phyloP scores from a whole-genome alignment of 805 yeast species.

The Starmerella scarabaei region DNA sequence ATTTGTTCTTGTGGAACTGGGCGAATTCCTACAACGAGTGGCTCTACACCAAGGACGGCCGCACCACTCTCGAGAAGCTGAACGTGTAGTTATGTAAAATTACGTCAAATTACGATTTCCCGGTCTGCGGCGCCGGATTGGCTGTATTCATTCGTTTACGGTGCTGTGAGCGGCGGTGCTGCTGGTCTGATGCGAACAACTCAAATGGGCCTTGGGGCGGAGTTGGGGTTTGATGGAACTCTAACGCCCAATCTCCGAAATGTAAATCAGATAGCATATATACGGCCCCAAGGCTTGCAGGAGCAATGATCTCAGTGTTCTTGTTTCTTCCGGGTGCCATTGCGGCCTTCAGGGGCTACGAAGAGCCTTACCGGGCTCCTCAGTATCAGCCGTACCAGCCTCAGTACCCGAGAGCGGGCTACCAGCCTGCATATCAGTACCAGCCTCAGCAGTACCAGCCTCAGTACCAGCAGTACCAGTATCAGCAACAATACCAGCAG shows the following conservation, averaged over 20 bases:
- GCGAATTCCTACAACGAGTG: constrained; percentile 82
- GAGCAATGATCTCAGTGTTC: no score
- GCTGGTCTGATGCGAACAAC: no score
- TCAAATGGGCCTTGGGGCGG: no score
- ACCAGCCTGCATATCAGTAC: background rate
- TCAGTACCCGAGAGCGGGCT: constrained; percentile 2
- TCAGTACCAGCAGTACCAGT: constrained; percentile 3
- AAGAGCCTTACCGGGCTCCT: no score
- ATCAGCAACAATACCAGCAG: constrained; percentile 2
- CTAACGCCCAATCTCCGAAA: no score
- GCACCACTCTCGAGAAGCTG: constrained; percentile 70
- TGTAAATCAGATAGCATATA: no score
- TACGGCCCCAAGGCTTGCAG: no score
- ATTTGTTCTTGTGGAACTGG: constrained; percentile 76
- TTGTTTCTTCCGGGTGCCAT: no score
- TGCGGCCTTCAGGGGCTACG: no score
- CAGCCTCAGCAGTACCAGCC: constrained; percentile 1
- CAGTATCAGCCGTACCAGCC: constrained; percentile 2
- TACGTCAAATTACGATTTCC: no score
- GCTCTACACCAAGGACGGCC: constrained; percentile 95
- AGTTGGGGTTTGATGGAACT: no score
- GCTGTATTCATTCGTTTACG: background rate
- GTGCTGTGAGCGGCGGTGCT: background rate
- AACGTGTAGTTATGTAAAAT: background rate
- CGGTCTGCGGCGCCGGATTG: no score